Evolutionary conservation across 2,329 filamentous ascomycete species (phyloP).

Genomic region (Fusarium sambucinum): DNA sequence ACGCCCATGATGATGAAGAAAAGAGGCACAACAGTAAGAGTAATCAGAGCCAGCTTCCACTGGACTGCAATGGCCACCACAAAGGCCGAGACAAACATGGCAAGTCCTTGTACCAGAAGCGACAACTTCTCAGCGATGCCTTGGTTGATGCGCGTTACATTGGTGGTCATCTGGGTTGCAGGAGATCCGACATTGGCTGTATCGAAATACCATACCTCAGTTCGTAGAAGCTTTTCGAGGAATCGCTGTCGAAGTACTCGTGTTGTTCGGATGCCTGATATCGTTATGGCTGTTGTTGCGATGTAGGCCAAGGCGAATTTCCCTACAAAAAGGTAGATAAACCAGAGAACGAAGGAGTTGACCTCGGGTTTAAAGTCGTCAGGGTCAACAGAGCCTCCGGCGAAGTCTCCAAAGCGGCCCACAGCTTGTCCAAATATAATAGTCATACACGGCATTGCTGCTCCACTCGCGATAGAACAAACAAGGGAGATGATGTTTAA

Average conservation of each 20-base stretch:
- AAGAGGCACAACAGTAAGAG: conserved; percentile 47
- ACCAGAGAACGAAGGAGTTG: conserved; percentile 32
- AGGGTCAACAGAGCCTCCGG: conserved; percentile 4
- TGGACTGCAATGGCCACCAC: conserved; percentile 55
- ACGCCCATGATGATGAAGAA: conserved; percentile 48
- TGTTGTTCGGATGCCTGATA: conserved; percentile 33
- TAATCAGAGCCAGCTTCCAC: conserved; percentile 59
- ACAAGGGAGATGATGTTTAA: conserved; percentile 24
- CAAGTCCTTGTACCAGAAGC: conserved; percentile 52
- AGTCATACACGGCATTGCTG: conserved; percentile 30
- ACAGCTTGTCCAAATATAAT: conserved; percentile 35
- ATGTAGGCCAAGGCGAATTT: conserved; percentile 32
- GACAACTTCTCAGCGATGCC: conserved; percentile 57
- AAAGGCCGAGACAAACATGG: conserved; percentile 54
- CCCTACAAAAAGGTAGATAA: conserved; percentile 35
- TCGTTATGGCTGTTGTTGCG: conserved; percentile 10
- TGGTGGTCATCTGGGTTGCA: conserved; percentile 52
- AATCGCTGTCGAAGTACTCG: conserved; percentile 25
- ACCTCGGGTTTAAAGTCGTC: conserved; percentile 17
- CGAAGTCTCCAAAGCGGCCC: conserved; percentile 28
- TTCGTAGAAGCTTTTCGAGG: conserved; percentile 24
- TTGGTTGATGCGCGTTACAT: conserved; percentile 55
- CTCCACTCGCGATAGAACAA: conserved; percentile 28
- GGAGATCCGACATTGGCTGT: conserved; percentile 20
- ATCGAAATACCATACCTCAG: conserved; percentile 38